Base-by-base conservation (phyloP, 192 early-diverging fungal species). In the Linnemannia elongata region DNA sequence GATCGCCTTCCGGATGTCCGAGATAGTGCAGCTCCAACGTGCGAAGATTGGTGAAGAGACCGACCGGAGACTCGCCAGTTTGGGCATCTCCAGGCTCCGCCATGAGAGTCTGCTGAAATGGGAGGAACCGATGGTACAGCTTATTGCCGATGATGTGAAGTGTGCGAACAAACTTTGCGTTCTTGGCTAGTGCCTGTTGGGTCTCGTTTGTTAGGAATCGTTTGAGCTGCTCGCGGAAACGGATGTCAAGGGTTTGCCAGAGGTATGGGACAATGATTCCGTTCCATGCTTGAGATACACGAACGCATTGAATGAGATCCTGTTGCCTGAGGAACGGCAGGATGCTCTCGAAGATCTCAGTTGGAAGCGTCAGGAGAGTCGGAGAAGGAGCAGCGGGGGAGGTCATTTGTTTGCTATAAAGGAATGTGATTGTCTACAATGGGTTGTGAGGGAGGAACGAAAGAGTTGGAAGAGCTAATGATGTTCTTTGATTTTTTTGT, bases 261-360 rank as follows among this genome's bases (percentile, higher is more conserved):
- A 74, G 47, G 27, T 49, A 30, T 17, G 47, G 45, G 47, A 35
- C 27, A 9, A 74, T 54, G 45, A 7, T 12, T 35, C 20, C 33
- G 72, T 74, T 49, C 72, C 72, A 74, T 49, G 44, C 33, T 17
- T 30, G 72, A 54, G 72, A 74, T 4, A 49, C 45, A 22, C 41
- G 47, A 30, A 74, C 45, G 17, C 72, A 74, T 33, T 15, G n/a
- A 30, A 27, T 17, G 18, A 74, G 72, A 49, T 74, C 72, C 13
- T 18, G 41, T 49, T 74, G 72, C 15, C 12, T 27, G 30, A 74
- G 72, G 72, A 45, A 33, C 13, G 30, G 47, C 42, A 74, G 12
- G 47, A 74, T 52, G 4, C 0, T 49, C 47, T 74, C 72, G 33
- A 33, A 30, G 72, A 74, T 17, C 45, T 74, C 72, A 13, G 72